Evolutionary conservation across 768 basidiomycete genomes (phyloP), one percentile per base, ranked within the genome.

Genomic region (Dioszegia hungarica): DNA sequence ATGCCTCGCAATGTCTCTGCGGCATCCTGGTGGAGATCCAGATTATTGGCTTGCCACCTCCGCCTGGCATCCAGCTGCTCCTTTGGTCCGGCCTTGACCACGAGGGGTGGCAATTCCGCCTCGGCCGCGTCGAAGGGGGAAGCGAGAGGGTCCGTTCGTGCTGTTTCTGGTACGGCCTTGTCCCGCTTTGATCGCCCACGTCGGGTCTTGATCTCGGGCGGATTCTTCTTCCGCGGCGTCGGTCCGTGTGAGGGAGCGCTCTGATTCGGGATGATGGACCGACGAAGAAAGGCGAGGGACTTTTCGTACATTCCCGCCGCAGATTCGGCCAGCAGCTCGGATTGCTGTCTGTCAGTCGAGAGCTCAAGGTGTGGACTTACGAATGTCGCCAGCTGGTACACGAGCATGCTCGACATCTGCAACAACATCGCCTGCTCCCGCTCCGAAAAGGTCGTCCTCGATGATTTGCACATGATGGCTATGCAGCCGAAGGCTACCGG

Each of bases 351-450:
- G 39, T 61, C 41, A 61, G 54, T 40, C 4, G 15, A 28, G 38
- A 33, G 20, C 20, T n/a, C 15, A 36, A 50, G 22, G 15, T 22
- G 22, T 8, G 14, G 15, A 49, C 66, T 60, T 33, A 68, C 67
- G 41, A 65, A 57, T 9, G 69, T 70, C 17, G 61, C 60, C 15
- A 75, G 60, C n/a, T 66, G 67, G 38, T 64, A 69, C 2, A 75
- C 69, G n/a, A 75, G 56, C 73, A 75, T 68, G 38, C 68, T 67
- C 19, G 68, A 62, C 5, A 75, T 48, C 15, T 70, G 63, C 8
- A 62, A 25, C n/a, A 75, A 52, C 25, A 70, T 59, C 5, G 45
- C 40, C 22, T 56, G 55, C 52, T 66, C 60, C 15, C 65, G 43
- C 20, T 54, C 37, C 34, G 54, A 58, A 37, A 75, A 75, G 0